phyloP scores from a whole-genome alignment of 805 yeast species.

The Blastobotrys robertii region DNA sequence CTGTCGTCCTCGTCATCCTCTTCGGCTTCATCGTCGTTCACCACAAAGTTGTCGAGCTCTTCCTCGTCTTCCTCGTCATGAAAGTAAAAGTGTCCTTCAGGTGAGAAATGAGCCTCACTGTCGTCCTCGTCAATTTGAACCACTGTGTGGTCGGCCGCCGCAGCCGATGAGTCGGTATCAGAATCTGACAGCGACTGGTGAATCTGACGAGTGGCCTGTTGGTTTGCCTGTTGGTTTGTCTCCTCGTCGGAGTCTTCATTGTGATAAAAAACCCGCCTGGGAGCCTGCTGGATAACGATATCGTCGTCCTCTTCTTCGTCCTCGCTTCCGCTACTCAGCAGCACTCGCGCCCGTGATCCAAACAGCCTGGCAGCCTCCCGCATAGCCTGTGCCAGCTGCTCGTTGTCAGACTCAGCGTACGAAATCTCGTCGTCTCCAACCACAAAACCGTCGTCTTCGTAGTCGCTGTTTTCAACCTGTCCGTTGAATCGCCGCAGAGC shows the following conservation, averaged over 20 bases:
- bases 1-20: background rate
- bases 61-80: conserved; percentile 8
- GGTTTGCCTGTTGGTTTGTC: background rate
- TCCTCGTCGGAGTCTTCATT: conserved; percentile 1
- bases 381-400: background rate
- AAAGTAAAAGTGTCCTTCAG: background rate
- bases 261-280: background rate
- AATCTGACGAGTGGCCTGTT: too few species aligned
- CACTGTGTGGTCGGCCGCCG: too few species aligned
- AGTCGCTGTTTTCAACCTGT: conserved; percentile 2
- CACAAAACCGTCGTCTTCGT: conserved; percentile 11
- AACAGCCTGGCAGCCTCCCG: background rate
- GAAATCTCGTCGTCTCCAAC: conserved; percentile 5
- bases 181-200: too few species aligned
- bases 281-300: background rate
- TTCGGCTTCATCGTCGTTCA: conserved; percentile 1
- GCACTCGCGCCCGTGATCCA: background rate
- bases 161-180: too few species aligned
- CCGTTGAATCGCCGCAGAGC: background rate
- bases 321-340: background rate
- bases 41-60: background rate
- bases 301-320: conserved; percentile 4
- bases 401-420: background rate
- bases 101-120: too few species aligned
- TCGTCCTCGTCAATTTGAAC: too few species aligned